Percentiles rank a stretch among this genome's conserved stretches.
phyloP scores from a whole-genome alignment of 495 filamentous ascomycete species.

The Trichoderma erinaceum region DNA sequence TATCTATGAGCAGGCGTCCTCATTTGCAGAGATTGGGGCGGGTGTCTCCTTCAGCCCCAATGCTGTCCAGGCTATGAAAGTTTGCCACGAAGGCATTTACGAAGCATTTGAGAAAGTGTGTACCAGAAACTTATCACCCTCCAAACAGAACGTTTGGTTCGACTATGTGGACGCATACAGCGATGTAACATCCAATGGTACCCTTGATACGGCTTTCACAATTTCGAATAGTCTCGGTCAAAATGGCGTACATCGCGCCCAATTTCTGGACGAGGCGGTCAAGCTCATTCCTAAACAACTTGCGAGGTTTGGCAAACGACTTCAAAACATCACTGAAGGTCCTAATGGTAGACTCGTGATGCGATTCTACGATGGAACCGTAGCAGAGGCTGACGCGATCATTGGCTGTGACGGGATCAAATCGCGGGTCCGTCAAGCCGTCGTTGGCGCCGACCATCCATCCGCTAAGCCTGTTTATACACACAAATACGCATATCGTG shows the following conservation, averaged over 20 bases:
- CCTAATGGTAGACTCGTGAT: background rate
- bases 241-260: background rate
- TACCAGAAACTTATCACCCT: background rate
- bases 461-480: background rate
- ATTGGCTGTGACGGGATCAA: slow-evolving; percentile 7
- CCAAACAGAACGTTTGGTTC: background rate
- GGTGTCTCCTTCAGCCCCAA: slow-evolving; percentile 3
- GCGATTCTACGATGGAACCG: background rate
- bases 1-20: slow-evolving; percentile 41
- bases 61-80: slow-evolving; percentile 1
- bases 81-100: background rate
- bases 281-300: background rate
- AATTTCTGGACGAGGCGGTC: background rate
- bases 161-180: background rate
- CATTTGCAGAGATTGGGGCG: slow-evolving; percentile 43
- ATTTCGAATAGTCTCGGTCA: background rate
- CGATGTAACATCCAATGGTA: too few species aligned
- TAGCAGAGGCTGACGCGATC: background rate
- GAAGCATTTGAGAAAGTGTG: background rate
- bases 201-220: too few species aligned
- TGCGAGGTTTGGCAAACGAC: background rate
- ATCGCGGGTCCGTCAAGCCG: background rate
- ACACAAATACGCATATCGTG: background rate
- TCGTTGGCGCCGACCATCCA: background rate
- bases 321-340: background rate